phyloP scores from a whole-genome alignment of 306 rosid genomes.

The Pachyrhizus erosus region DNA sequence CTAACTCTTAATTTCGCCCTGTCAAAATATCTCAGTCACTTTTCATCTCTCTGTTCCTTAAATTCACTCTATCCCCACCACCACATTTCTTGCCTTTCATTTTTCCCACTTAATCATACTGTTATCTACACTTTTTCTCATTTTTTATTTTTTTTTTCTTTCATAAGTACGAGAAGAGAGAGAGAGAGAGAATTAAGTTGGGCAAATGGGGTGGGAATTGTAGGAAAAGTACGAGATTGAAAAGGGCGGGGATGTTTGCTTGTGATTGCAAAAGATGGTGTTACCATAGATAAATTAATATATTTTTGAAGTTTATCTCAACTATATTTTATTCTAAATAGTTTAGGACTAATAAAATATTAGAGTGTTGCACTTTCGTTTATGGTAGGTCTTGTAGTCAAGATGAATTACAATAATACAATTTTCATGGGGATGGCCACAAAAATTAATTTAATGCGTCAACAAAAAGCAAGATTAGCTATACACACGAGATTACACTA shows the following conservation, averaged over 20 bases:
- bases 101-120: neutral
- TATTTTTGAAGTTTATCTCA: neutral
- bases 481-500: slow-evolving; percentile 37
- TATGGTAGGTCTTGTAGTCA: slow-evolving; percentile 45
- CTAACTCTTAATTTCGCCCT: slow-evolving; percentile 34
- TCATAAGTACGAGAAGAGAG: neutral
- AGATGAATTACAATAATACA: slow-evolving; percentile 26
- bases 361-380: slow-evolving; percentile 30
- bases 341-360: slow-evolving; percentile 2
- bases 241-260: slow-evolving; percentile 71
- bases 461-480: slow-evolving; percentile 49
- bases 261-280: slow-evolving; percentile 65
- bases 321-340: neutral
- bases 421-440: slow-evolving; percentile 46
- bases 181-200: neutral
- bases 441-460: slow-evolving; percentile 39
- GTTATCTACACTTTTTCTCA: neutral
- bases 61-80: slow-evolving; percentile 22
- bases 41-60: slow-evolving; percentile 16
- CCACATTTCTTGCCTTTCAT: neutral
- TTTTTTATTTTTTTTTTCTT: neutral
- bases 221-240: slow-evolving; percentile 42
- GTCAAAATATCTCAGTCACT: slow-evolving; percentile 41
- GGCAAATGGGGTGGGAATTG: slow-evolving; percentile 30
- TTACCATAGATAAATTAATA: slow-evolving; percentile 6